A percentile compares a stretch with the other conserved stretches of the same genome.
Conservation (phyloP, 768 basidiomycete genomes). For the Lactarius indigo region DNA sequence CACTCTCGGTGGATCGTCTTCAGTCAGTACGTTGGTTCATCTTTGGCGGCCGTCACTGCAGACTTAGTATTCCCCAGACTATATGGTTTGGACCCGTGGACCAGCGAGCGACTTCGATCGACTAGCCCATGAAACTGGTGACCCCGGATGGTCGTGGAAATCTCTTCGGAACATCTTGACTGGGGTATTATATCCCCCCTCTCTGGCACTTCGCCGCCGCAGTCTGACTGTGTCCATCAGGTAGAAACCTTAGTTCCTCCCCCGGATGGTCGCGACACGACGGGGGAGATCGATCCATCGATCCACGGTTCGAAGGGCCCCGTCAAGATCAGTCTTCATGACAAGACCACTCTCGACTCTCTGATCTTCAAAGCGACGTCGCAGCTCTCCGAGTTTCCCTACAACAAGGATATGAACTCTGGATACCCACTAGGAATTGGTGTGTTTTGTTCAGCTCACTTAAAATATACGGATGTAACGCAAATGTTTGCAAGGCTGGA, state of each 20-base stretch:
- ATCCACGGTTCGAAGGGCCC: slow-evolving; percentile 29
- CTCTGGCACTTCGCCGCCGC: neutral
- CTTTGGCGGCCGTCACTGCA: neutral
- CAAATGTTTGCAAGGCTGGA: no score
- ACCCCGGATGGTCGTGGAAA: slow-evolving; percentile 27
- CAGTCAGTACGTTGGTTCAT: slow-evolving; percentile 21
- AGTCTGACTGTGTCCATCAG: neutral
- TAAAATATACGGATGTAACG: neutral
- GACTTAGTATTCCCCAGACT: slow-evolving; percentile 3
- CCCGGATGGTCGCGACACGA: slow-evolving; percentile 24
- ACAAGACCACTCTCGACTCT: neutral
- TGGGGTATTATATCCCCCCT: neutral
- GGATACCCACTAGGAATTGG: no score
- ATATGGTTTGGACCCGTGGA: slow-evolving; percentile 21
- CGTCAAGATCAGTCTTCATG: slow-evolving; percentile 26
- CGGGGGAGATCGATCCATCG: slow-evolving; percentile 27
- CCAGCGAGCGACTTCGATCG: slow-evolving; percentile 26
- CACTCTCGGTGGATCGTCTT: slow-evolving; percentile 24
- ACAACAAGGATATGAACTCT: no score
- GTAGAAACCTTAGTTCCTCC: slow-evolving; percentile 4
- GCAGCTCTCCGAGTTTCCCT: neutral
- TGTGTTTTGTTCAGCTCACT: neutral
- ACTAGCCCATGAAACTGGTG: slow-evolving; percentile 21
- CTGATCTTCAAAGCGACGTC: slow-evolving; percentile 21
- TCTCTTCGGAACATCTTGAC: slow-evolving; percentile 8